Evolutionary conservation across 306 rosid species (phyloP).

Genomic region (Calophaca sinica): DNA sequence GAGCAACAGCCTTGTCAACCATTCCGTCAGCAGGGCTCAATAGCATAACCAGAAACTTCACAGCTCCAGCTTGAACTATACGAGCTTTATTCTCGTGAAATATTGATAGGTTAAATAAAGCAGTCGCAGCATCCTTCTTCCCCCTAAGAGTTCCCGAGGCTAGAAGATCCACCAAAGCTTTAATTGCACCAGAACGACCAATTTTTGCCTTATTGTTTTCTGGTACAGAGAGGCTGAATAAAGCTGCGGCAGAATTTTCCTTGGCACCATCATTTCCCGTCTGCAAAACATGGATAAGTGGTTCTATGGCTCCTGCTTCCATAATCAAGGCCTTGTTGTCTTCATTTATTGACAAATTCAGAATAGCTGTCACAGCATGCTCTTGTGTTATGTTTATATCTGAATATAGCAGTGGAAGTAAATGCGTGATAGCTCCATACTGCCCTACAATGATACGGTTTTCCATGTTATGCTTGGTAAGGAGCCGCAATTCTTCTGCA

Average conservation of each 20-base stretch:
- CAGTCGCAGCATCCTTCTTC: conserved; percentile 96
- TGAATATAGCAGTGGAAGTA: conserved; percentile 76
- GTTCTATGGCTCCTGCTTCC: conserved; percentile 83
- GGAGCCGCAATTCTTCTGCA: conserved; percentile 88
- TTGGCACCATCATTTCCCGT: conserved; percentile 82
- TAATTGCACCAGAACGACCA: conserved; percentile 90
- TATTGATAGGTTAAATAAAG: conserved; percentile 86
- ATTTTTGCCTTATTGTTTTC: conserved; percentile 84
- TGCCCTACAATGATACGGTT: conserved; percentile 78
- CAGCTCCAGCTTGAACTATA: conserved; percentile 92
- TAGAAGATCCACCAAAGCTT: conserved; percentile 88
- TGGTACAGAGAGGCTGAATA: conserved; percentile 85
- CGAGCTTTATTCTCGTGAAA: conserved; percentile 92
- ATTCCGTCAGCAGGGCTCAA: conserved; percentile 75
- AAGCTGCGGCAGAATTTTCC: conserved; percentile 92
- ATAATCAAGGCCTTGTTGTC: conserved; percentile 81
- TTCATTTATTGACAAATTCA: conserved; percentile 84
- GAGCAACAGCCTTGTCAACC: conserved; percentile 94
- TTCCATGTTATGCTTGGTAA: conserved; percentile 77
- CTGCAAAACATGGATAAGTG: conserved; percentile 79
- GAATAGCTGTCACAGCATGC: conserved; percentile 92
- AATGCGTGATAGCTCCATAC: conserved; percentile 68
- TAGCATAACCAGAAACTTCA: conserved; percentile 76
- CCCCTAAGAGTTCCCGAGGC: conserved; percentile 85
- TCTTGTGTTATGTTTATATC: conserved; percentile 72